These are phyloP conservation scores for Zygoascus tannicola DNA, from an alignment of 805 yeast species.

Conservation along the genomic window DNA sequence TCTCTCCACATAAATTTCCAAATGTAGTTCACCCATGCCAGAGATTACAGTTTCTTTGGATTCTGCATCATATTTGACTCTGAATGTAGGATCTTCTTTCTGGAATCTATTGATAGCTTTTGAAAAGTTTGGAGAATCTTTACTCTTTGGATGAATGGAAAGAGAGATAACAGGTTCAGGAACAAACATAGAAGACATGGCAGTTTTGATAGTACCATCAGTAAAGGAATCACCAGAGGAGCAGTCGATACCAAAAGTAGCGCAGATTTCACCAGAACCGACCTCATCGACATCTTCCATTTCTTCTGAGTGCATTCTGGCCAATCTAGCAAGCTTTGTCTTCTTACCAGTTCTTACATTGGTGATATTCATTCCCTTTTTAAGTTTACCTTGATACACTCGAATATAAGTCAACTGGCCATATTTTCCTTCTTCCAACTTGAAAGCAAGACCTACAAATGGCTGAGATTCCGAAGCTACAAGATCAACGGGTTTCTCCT, in stretches of 20 bases:
- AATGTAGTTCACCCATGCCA: conserved; percentile 97
- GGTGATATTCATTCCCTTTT: conserved; percentile 80
- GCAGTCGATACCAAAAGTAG: conserved; percentile 98
- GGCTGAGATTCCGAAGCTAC: conserved; percentile 67
- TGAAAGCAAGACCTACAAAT: conserved; percentile 96
- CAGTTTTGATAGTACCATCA: conserved; percentile 65
- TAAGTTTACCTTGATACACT: conserved; percentile 91
- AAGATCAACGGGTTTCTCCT: conserved; percentile 62
- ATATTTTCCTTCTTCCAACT: conserved; percentile 94
- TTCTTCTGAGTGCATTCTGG: conserved; percentile 97
- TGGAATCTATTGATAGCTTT: conserved; percentile 97
- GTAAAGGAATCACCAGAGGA: conserved; percentile 97
- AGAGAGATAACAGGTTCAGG: conserved; percentile 98
- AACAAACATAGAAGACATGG: conserved; percentile 97
- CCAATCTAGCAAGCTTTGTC: conserved; percentile 86
- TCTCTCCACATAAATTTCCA: conserved; percentile 96
- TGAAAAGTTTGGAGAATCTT: conserved; percentile 82
- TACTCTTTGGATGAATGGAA: conserved; percentile 78
- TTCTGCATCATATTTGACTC: conserved; percentile 83
- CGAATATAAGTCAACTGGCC: conserved; percentile 97
- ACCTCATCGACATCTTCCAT: conserved; percentile 97
- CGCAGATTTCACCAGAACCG: conserved; percentile 98
- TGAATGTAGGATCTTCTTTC: conserved; percentile 97
- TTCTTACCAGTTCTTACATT: conserved; percentile 90
- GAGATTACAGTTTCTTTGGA: conserved; percentile 90